These are phyloP conservation scores for Lipomyces orientalis DNA, from an alignment of 805 yeast genomes.

Conservation along the genomic window DNA sequence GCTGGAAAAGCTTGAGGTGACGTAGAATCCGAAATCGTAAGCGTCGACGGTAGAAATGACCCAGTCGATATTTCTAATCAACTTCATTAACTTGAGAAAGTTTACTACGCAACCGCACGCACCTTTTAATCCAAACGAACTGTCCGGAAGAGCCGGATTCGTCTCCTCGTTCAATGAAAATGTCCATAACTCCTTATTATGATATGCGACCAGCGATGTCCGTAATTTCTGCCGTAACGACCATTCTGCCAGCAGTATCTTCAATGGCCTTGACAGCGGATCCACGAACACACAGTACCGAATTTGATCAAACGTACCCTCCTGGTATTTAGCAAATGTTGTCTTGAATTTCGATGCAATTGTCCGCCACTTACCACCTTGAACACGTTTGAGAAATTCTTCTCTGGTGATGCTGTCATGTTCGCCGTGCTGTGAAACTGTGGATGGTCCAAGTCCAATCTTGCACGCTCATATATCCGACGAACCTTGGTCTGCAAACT, in stretches of 20 bases:
- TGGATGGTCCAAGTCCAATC: background rate
- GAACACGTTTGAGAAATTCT: conserved; percentile 31
- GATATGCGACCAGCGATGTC: conserved; percentile 26
- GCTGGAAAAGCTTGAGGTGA: conserved; percentile 35
- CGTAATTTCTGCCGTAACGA: conserved; percentile 29
- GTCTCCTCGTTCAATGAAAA: conserved; percentile 28
- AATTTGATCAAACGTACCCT: conserved; percentile 35
- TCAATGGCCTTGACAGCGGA: conserved; percentile 33
- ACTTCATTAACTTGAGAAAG: background rate
- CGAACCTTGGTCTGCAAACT: background rate
- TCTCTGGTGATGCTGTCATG: conserved; percentile 31
- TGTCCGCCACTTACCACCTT: conserved; percentile 23
- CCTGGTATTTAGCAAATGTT: background rate
- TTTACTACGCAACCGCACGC: background rate
- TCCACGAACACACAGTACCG: conserved; percentile 35
- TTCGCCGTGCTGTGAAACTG: background rate
- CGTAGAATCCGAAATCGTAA: conserved; percentile 23
- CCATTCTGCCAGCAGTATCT: conserved; percentile 34
- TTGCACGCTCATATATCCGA: background rate
- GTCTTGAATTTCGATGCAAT: background rate
- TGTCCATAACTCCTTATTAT: conserved; percentile 36
- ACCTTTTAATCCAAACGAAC: conserved; percentile 35
- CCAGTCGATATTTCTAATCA: conserved; percentile 36
- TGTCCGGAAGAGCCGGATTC: conserved; percentile 29
- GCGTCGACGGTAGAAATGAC: conserved; percentile 34